phyloP scores from a whole-genome alignment of 345 rosid genomes.

The Euphorbia lathyris region DNA sequence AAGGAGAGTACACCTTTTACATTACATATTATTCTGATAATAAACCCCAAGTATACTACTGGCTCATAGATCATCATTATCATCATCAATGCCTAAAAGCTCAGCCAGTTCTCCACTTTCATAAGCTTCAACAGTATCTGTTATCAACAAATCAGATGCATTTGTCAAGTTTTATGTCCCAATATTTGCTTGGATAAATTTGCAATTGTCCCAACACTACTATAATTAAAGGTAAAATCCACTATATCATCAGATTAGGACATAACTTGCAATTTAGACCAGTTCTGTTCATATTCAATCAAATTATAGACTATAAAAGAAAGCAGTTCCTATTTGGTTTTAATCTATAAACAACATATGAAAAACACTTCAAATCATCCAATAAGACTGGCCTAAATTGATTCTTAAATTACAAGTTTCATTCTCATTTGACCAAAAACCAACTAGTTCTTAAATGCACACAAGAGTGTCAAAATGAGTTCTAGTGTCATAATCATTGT shows the following conservation, averaged over 20 bases:
- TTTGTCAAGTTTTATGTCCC: neutral
- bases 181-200: neutral
- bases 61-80: conserved; percentile 45
- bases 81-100: conserved; percentile 52
- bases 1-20: neutral
- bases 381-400: too few relatives aligned
- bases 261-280: neutral
- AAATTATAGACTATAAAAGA: neutral
- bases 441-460: too few relatives aligned
- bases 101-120: conserved; percentile 65
- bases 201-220: neutral
- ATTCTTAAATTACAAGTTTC: neutral
- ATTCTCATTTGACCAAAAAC: neutral
- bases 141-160: conserved; percentile 12
- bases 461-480: too few relatives aligned
- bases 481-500: too few relatives aligned
- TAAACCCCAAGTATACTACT: neutral
- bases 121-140: conserved; percentile 77
- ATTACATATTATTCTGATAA: neutral
- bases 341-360: neutral
- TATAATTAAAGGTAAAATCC: neutral
- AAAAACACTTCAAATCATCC: too few relatives aligned
- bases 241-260: neutral
- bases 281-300: neutral
- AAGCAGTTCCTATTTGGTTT: neutral